Evolutionary conservation across 257 asterid species (phyloP), one percentile per base, ranked within the genome.

Genomic region (Vinca minor): DNA sequence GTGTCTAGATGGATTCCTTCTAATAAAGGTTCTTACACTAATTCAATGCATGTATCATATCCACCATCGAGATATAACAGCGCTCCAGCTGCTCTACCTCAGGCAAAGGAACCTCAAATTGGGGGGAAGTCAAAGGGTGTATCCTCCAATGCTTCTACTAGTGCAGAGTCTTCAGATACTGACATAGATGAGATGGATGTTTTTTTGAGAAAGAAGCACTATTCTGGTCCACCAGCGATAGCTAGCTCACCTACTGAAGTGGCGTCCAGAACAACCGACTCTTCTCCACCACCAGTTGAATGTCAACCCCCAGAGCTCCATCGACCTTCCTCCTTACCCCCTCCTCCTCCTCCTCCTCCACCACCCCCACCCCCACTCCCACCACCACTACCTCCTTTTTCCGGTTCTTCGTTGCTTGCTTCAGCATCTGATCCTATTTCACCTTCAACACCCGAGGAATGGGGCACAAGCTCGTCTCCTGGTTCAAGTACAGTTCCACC

Each of bases 1-100:
- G 92, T 82, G 49, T 90, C 99, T 56, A 82, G 85, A 82, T 93
- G 97, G 99, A 87, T 93, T 67, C 97, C 97, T 62, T 7, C 94
- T 48, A 93, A 89, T 78, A 93, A 89, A 83, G 96, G 96, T 55
- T 90, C 97, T 63, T 87, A 87, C 80, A 83, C 91, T 67, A 85
- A 84, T 82, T 93, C 96, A 64, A 87, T 93, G 97, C 99, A 89
- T 75, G 91, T 89, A 47, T 78, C 86, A 66, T 87, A 93, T 81
- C 97, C 96, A 58, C 97, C 95, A 29, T 77, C 96, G 68, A 83
- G 95, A 71, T 74, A 85, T 79, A 87, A 89, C 75, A 93, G 96
- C 76, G 97, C 96, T 74, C 96, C 96, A 59, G 82, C 94, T 68
- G 86, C 79, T 15, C 70, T 87, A 69, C 74, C 82, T 53, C 77